phyloP scores from a whole-genome alignment of 148 eudicot species.

The Amaranthus cruentus region DNA sequence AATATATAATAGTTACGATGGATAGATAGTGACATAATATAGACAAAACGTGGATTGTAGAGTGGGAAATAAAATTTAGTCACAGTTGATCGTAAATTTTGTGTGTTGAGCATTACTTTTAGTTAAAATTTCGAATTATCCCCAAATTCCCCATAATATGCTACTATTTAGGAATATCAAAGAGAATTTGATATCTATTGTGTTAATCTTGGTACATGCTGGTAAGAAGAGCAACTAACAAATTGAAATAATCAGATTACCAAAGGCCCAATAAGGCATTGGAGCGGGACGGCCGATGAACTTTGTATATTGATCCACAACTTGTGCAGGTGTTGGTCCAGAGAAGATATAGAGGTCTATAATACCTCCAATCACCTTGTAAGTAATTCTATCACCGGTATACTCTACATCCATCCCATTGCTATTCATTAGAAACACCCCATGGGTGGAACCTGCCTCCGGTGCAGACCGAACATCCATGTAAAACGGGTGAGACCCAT shows the following conservation, averaged over 20 bases:
- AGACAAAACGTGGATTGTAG: too few species aligned
- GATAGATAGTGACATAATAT: too few species aligned
- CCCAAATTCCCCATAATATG: too few species aligned
- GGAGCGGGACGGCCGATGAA: constrained; percentile 50
- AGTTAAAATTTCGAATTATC: too few species aligned
- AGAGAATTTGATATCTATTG: too few species aligned
- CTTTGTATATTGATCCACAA: constrained; percentile 46
- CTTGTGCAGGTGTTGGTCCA: constrained; percentile 35
- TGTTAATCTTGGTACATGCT: too few species aligned
- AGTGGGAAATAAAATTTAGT: background rate
- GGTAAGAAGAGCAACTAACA: background rate
- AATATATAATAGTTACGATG: background rate
- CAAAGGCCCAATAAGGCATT: constrained; percentile 63
- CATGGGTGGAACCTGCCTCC: constrained; percentile 34
- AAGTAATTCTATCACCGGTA: constrained; percentile 42
- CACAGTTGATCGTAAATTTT: background rate
- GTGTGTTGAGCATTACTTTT: too few species aligned
- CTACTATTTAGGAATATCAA: too few species aligned
- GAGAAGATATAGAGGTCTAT: constrained; percentile 48
- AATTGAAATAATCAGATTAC: constrained; percentile 19
- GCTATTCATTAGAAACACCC: constrained; percentile 43
- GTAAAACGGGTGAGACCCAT: constrained; percentile 56
- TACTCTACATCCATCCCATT: constrained; percentile 61
- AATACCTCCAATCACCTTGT: constrained; percentile 47
- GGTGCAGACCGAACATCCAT: constrained; percentile 41